Conservation (phyloP, 805 yeast genomes). For the Nakazawaea molendinolei region DNA sequence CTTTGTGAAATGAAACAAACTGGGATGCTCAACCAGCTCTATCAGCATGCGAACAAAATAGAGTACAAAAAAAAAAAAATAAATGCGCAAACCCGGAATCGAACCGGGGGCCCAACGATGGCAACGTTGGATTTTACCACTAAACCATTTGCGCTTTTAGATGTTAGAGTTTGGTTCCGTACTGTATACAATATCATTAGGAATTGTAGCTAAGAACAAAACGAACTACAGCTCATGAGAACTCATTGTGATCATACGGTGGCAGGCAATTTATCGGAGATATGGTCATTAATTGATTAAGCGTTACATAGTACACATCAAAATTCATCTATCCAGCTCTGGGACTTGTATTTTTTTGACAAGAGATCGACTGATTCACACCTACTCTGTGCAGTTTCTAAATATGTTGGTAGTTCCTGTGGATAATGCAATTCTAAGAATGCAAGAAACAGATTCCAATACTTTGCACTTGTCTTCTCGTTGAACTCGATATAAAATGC, state of each 20-base stretch:
- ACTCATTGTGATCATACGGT: background rate
- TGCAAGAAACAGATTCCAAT: slow-evolving; percentile 18
- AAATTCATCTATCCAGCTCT: slow-evolving; percentile 2
- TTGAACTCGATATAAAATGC: slow-evolving; percentile 22
- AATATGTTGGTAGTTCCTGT: background rate
- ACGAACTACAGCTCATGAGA: background rate
- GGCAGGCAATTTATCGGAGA: background rate
- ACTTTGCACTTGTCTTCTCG: slow-evolving; percentile 14
- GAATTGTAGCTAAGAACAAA: too few species aligned
- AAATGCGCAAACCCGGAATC: slow-evolving; percentile 14
- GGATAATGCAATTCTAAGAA: background rate
- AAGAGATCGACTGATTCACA: background rate
- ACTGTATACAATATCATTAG: too few species aligned
- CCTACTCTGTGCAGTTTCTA: background rate
- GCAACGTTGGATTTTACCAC: slow-evolving; percentile 14
- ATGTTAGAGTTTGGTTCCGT: too few species aligned
- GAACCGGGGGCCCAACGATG: slow-evolving; percentile 14
- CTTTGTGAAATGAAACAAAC: too few species aligned
- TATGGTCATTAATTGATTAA: too few species aligned
- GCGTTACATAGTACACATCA: too few species aligned
- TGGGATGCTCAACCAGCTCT: too few species aligned
- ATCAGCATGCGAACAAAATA: too few species aligned
- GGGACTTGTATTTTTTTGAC: background rate
- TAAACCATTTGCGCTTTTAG: slow-evolving; percentile 12
- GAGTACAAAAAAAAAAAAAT: background rate